Conservation (phyloP, 2,329 filamentous ascomycete genomes). For the Plectosphaerella plurivora region DNA sequence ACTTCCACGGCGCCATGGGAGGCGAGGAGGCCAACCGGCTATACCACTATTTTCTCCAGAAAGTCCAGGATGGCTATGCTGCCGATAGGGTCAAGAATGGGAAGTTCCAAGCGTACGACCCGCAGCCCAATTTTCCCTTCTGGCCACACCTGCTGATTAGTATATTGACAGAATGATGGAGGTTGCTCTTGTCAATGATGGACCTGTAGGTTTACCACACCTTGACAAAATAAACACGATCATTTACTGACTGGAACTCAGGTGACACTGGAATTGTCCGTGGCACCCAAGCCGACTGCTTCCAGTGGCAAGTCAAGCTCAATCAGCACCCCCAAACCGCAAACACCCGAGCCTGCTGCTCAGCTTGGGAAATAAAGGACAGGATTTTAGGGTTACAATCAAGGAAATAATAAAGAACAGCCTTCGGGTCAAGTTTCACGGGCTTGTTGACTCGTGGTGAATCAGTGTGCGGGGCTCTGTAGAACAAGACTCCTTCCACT, state of each 20-base stretch:
- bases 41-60: slow-evolving; percentile 79
- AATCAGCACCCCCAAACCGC: neutral
- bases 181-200: slow-evolving; percentile 86
- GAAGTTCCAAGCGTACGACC: slow-evolving; percentile 73
- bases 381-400: too few species aligned
- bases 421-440: too few species aligned
- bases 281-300: slow-evolving; percentile 3
- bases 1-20: slow-evolving; percentile 84
- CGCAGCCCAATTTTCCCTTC: too few species aligned
- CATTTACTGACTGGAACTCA: slow-evolving; percentile 1
- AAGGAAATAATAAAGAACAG: too few species aligned
- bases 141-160: too few species aligned
- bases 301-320: neutral
- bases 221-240: neutral
- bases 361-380: too few species aligned
- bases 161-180: slow-evolving; percentile 71
- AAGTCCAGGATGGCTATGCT: slow-evolving; percentile 67
- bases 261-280: slow-evolving; percentile 15
- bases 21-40: slow-evolving; percentile 74
- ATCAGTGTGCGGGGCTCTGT: too few species aligned
- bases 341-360: too few species aligned
- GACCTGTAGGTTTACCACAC: slow-evolving; percentile 43
- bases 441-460: too few species aligned
- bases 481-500: too few species aligned
- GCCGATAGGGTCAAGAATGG: slow-evolving; percentile 82